Percentiles rank a stretch among this genome's conserved stretches.
These are phyloP conservation scores for Myxozyma melibiosi DNA, from an alignment of 805 yeast genomes.

Conservation along the genomic window DNA sequence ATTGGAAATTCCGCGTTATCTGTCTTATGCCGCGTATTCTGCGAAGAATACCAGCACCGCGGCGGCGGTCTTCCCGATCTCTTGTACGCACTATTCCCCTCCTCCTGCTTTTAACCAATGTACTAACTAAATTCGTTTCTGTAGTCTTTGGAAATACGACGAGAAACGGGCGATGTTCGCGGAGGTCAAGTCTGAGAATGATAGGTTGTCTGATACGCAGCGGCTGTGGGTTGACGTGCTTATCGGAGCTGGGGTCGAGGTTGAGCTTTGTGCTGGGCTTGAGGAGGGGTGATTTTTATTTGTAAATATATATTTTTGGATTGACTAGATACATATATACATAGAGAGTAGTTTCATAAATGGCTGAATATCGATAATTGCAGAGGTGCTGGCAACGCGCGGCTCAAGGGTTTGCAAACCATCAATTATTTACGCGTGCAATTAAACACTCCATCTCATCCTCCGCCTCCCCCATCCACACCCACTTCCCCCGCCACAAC, in stretches of 20 bases:
- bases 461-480: too few species aligned
- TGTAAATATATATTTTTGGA: too few species aligned
- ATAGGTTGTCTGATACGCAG: conserved; percentile 44
- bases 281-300: background rate
- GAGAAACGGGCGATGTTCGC: conserved; percentile 26
- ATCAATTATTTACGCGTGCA: too few species aligned
- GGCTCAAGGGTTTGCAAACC: too few species aligned
- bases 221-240: conserved; percentile 44
- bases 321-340: too few species aligned
- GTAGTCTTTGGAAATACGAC: conserved; percentile 38
- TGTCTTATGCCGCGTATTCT: conserved; percentile 33
- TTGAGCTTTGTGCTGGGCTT: conserved; percentile 40
- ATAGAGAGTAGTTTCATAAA: too few species aligned
- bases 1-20: conserved; percentile 33
- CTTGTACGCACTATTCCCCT: conserved; percentile 22
- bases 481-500: too few species aligned
- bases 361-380: too few species aligned
- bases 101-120: background rate
- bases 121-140: background rate
- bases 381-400: too few species aligned
- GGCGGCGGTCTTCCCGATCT: conserved; percentile 45
- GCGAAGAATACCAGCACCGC: conserved; percentile 36
- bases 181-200: conserved; percentile 45
- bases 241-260: conserved; percentile 36
- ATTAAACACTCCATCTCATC: too few species aligned